Evolutionary conservation across 1,284 basidiomycete species (phyloP).

Genomic region (Ceratobasidium sp.): DNA sequence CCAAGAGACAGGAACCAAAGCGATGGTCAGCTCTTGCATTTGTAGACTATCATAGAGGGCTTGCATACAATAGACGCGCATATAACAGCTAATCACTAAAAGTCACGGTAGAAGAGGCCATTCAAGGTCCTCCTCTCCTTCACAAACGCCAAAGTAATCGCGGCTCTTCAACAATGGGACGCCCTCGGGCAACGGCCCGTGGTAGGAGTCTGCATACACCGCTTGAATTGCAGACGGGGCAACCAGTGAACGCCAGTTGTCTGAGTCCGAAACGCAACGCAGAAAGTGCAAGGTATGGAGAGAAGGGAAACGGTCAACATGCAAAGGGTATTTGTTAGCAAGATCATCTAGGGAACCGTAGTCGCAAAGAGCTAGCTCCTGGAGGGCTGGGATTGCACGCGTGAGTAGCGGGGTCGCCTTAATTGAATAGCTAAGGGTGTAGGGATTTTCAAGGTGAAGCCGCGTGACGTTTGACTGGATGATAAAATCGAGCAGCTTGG

Average conservation of each 20-base stretch:
- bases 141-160: neutral
- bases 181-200: neutral
- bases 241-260: neutral
- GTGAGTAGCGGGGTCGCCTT: neutral
- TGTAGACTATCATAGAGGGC: too few species aligned
- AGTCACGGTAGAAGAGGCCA: too few species aligned
- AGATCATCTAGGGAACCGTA: too few species aligned
- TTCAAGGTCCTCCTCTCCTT: conserved; percentile 1
- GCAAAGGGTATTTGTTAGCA: neutral
- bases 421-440: too few species aligned
- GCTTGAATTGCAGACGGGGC: neutral
- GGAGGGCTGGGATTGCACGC: neutral
- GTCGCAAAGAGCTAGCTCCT: neutral
- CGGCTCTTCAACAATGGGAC: neutral
- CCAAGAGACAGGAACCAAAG: too few species aligned
- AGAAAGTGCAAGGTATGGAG: neutral
- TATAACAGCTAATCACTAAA: too few species aligned
- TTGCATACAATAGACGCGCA: too few species aligned
- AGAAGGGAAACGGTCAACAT: neutral
- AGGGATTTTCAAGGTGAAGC: neutral
- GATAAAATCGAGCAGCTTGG: neutral
- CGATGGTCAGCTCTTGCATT: too few species aligned
- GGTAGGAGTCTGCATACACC: too few species aligned
- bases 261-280: too few species aligned
- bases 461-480: neutral